These are phyloP conservation scores for Solanum chacoense DNA, from an alignment of 305 asterid species.

Conservation along the genomic window DNA sequence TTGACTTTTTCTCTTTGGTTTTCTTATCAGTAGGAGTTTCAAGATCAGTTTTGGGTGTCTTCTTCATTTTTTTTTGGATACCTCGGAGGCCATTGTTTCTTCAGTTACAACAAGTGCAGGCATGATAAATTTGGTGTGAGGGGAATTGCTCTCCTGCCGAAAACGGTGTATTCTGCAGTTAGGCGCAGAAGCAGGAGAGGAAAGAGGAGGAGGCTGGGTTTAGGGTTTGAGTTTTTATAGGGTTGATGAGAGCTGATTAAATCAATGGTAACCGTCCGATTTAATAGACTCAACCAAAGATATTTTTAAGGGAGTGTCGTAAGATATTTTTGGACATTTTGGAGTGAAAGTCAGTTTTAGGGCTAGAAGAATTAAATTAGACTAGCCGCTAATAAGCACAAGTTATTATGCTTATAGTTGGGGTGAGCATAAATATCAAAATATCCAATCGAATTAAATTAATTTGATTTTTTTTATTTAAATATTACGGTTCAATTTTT, in stretches of 20 bases:
- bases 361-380: not conserved
- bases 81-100: slow-evolving; percentile 18
- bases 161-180: not conserved
- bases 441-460: too few relatives aligned
- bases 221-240: slow-evolving; percentile 4
- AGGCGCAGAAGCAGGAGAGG: slow-evolving; percentile 4
- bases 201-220: not conserved
- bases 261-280: not conserved
- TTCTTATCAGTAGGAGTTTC: not conserved
- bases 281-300: not conserved
- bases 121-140: slow-evolving; percentile 22
- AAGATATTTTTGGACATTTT: not conserved
- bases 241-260: not conserved
- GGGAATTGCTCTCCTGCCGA: slow-evolving; percentile 1
- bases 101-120: slow-evolving; percentile 44
- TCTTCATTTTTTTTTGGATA: slow-evolving; percentile 35
- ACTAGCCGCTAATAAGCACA: not conserved
- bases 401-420: too few relatives aligned
- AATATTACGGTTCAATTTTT: too few relatives aligned
- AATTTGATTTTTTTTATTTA: accelerated
- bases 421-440: too few relatives aligned
- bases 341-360: not conserved
- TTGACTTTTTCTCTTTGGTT: slow-evolving; percentile 28
- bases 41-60: slow-evolving; percentile 1
- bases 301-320: not conserved